Evolutionary conservation across 2,329 filamentous ascomycete genomes (phyloP).

Genomic region (Volutella citrinella): DNA sequence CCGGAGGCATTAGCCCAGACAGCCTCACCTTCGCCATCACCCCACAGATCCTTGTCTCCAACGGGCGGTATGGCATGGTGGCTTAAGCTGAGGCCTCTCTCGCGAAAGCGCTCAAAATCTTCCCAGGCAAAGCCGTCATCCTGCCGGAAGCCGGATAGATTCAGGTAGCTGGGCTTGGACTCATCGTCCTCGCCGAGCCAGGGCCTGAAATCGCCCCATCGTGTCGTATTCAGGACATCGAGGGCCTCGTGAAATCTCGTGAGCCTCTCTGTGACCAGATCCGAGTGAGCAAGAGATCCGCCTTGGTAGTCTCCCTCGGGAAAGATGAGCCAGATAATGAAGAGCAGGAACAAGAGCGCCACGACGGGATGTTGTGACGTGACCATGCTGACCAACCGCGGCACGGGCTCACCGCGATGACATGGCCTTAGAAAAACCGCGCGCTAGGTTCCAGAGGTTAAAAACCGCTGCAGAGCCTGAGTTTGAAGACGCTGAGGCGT

Average conservation of each 20-base stretch:
- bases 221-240: slow-evolving; percentile 51
- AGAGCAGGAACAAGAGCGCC: slow-evolving; percentile 27
- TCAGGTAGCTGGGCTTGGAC: slow-evolving; percentile 52
- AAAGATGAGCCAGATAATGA: slow-evolving; percentile 39
- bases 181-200: slow-evolving; percentile 22
- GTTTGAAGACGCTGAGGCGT: slow-evolving; percentile 4
- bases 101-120: slow-evolving; percentile 63
- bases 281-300: slow-evolving; percentile 32
- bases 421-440: too few species aligned
- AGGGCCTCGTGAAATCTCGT: slow-evolving; percentile 51
- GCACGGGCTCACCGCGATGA: slow-evolving; percentile 17
- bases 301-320: slow-evolving; percentile 34
- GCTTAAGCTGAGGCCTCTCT: slow-evolving; percentile 61
- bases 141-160: slow-evolving; percentile 73
- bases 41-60: slow-evolving; percentile 40
- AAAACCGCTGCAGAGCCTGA: too few species aligned
- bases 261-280: slow-evolving; percentile 43
- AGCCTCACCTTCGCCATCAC: slow-evolving; percentile 35
- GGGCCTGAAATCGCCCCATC: slow-evolving; percentile 60
- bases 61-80: slow-evolving; percentile 46
- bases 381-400: slow-evolving; percentile 40
- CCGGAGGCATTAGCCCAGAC: slow-evolving; percentile 81
- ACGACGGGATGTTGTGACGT: slow-evolving; percentile 40
- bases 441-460: too few species aligned
- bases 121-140: slow-evolving; percentile 78